Evolutionary conservation across 805 yeast genomes (phyloP).

Genomic region (Suhomyces sp.): DNA sequence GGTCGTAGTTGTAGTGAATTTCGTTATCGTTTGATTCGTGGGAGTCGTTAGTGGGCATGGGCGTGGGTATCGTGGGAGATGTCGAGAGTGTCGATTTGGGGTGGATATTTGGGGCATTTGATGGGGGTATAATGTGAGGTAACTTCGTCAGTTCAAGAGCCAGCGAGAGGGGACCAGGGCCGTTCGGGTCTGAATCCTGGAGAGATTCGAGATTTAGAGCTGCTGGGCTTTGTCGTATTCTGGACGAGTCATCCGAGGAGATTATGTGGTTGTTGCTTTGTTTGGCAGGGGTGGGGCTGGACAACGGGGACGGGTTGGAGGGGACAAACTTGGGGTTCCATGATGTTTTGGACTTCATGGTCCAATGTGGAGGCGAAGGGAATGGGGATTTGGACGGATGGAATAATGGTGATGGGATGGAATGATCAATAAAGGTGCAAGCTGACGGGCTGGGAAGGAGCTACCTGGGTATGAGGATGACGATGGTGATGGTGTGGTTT

Average conservation of each 20-base stretch:
- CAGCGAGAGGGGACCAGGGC: neutral
- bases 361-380: too few relatives aligned
- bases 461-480: too few relatives aligned
- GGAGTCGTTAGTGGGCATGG: constrained; percentile 10
- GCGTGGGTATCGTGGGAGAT: constrained; percentile 13
- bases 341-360: constrained; percentile 6
- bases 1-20: constrained; percentile 8
- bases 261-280: neutral
- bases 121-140: too few relatives aligned
- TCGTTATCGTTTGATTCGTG: constrained; percentile 12
- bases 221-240: constrained; percentile 5
- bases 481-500: too few relatives aligned
- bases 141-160: too few relatives aligned
- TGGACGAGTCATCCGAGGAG: neutral
- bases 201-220: neutral
- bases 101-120: too few relatives aligned
- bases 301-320: constrained; percentile 27
- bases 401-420: too few relatives aligned
- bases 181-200: neutral
- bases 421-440: too few relatives aligned
- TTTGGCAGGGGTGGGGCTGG: constrained; percentile 9
- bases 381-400: too few relatives aligned
- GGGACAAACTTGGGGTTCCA: constrained; percentile 19
- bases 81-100: constrained; percentile 1
- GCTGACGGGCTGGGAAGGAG: too few relatives aligned